Evolutionary conservation across 164 flowering plant genomes (phyloP), one percentile per base, ranked within the genome.

Genomic region (Brasenia schreberi): DNA sequence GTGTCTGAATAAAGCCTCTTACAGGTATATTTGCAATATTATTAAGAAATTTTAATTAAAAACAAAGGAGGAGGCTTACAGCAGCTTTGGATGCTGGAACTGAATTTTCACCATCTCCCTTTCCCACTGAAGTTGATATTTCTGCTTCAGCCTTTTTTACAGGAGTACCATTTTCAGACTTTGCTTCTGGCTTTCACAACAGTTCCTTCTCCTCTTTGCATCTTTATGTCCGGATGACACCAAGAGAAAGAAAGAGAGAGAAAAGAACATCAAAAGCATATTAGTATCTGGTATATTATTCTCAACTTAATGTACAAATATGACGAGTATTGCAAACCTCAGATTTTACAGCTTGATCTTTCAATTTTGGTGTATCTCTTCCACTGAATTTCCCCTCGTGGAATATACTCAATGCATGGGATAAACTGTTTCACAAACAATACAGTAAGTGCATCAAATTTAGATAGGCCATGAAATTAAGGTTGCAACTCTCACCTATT

Each of bases 331-430:
- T 12, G 43, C 74, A 43, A 42, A 90, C 95, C 88, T 90, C 83
- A 17, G 78, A 67, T 66, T 72, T 19, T 68, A 79, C 92, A 64
- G 78, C 73, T 61, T 76, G 66, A 27, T 81, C 77, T 72, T 83
- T 89, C 69, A 77, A 58, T 71, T 87, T 83, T 52, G 69, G 56
- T 43, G 79, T 74, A 53, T 80, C 87, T 64, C 77, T 81, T n/a
- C 71, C 75, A 60, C 62, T 67, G 43, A 70, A 71, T 69, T 84
- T 83, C 14, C 85, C 77, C 75, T 85, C 86, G 71, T 82, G 86
- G 77, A 94, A 94, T 65, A 89, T 77, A 64, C 86, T 80, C 74
- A 94, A 75, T 69, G 96, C 99, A 74, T 87, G 97, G 64, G 96
- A 82, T 80, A 94, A 81, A 79, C 99, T 94, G 83, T 75, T 67